A percentile compares a stretch with the other conserved stretches of the same genome.
phyloP scores from a whole-genome alignment of 2,329 filamentous ascomycete genomes.

The Mycocentrospora acerina region DNA sequence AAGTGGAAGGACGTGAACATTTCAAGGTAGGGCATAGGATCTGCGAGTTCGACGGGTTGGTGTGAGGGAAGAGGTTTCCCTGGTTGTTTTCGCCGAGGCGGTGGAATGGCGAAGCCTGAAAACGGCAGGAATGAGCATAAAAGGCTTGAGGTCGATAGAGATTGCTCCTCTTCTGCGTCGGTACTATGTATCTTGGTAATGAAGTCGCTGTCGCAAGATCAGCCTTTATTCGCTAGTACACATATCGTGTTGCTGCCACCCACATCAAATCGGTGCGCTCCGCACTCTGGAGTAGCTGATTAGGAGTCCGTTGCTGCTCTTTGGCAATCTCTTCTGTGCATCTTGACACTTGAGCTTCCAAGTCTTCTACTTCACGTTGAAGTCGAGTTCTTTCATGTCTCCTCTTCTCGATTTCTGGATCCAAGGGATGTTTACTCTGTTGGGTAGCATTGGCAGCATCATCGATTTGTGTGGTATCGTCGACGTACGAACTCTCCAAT shows the following conservation, averaged over 20 bases:
- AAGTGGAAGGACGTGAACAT: slow-evolving; percentile 70
- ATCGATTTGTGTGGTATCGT: slow-evolving; percentile 9
- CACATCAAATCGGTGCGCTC: slow-evolving; percentile 30
- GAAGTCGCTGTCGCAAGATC: slow-evolving; percentile 21
- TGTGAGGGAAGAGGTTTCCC: slow-evolving; percentile 60
- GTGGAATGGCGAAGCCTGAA: slow-evolving; percentile 23
- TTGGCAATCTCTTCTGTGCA: slow-evolving; percentile 30
- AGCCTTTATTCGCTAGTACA: slow-evolving; percentile 1
- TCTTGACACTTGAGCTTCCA: slow-evolving; percentile 36
- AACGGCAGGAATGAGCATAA: slow-evolving; percentile 47
- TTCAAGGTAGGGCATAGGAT: slow-evolving; percentile 69
- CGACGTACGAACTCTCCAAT: slow-evolving; percentile 12
- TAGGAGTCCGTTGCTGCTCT: slow-evolving; percentile 20
- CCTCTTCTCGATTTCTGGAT: slow-evolving; percentile 29
- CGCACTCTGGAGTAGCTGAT: slow-evolving; percentile 12
- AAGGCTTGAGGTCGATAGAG: slow-evolving; percentile 32
- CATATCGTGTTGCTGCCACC: not conserved
- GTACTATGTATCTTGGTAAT: slow-evolving; percentile 21
- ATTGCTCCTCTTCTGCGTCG: slow-evolving; percentile 19
- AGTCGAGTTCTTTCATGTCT: slow-evolving; percentile 34
- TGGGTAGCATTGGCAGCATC: slow-evolving; percentile 1
- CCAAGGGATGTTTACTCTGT: slow-evolving; percentile 11
- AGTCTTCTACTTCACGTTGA: slow-evolving; percentile 26
- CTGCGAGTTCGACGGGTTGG: slow-evolving; percentile 61
- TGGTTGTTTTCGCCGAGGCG: slow-evolving; percentile 23